phyloP scores from a whole-genome alignment of 345 rosid species.

The Arabidopsis arenosa region DNA sequence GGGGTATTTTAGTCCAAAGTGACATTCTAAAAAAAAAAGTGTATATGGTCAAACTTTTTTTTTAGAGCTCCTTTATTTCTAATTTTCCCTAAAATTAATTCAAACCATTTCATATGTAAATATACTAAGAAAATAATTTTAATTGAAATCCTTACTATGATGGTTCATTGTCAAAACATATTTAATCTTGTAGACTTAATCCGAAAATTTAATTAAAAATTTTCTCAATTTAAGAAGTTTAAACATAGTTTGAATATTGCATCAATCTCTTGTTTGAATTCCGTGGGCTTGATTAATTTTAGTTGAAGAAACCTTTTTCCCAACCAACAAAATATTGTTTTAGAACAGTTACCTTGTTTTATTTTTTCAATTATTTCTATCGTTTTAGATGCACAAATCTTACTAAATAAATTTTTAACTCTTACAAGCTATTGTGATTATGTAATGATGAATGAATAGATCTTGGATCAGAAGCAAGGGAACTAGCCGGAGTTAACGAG shows the following conservation, averaged over 20 bases:
- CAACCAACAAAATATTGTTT: no score
- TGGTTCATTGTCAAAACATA: neutral
- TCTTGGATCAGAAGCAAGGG: slow-evolving; percentile 26
- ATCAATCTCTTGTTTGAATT: neutral
- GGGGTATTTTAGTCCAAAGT: no score
- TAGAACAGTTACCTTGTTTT: neutral
- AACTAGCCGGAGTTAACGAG: neutral
- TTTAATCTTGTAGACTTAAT: neutral
- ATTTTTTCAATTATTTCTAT: neutral
- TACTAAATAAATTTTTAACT: no score
- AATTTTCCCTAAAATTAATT: no score
- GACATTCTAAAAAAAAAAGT: no score
- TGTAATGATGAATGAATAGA: neutral
- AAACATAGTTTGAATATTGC: neutral
- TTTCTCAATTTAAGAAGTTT: no score
- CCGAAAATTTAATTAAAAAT: no score
- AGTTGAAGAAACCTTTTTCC: neutral
- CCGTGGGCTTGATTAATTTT: neutral
- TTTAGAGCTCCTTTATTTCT: no score
- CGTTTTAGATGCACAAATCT: neutral
- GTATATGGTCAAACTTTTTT: no score
- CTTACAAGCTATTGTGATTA: neutral
- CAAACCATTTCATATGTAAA: no score
- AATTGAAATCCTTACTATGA: no score
- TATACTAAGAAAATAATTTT: no score